Conservation (phyloP, 1,284 basidiomycete genomes). For the Moniliella sp. region DNA sequence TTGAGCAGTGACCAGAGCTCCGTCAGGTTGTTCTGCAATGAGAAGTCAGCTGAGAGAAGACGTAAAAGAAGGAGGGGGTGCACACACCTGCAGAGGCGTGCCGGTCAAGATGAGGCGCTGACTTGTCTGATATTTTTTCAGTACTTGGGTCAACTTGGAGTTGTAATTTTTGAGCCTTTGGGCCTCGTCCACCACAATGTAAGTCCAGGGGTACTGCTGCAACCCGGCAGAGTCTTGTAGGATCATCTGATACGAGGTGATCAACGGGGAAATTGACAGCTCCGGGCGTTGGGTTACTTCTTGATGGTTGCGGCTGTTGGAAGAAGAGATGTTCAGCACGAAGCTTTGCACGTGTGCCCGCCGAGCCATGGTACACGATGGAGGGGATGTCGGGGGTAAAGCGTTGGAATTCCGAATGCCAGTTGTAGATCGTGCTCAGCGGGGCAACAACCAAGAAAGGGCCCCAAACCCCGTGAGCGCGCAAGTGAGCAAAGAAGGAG, state of each 20-base stretch:
- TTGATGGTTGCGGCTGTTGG: background rate
- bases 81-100: conserved; percentile 52
- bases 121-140: conserved; percentile 64
- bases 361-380: conserved; percentile 68
- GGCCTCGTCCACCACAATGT: conserved; percentile 85
- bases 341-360: conserved; percentile 52
- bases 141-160: conserved; percentile 66
- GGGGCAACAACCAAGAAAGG: conserved; percentile 80
- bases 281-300: conserved; percentile 5
- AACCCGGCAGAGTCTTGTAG: conserved; percentile 38
- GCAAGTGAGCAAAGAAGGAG: conserved; percentile 68
- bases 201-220: conserved; percentile 40
- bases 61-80: background rate
- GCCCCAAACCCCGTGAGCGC: conserved; percentile 50
- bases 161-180: conserved; percentile 81
- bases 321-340: conserved; percentile 34
- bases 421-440: conserved; percentile 73
- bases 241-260: conserved; percentile 83
- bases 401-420: conserved; percentile 69
- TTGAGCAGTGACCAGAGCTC: conserved; percentile 88
- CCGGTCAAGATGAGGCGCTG: conserved; percentile 80
- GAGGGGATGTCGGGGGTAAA: conserved; percentile 49
- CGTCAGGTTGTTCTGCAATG: conserved; percentile 61
- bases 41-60: conserved; percentile 35
- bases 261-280: conserved; percentile 40